These are phyloP conservation scores for Lotmaria passim DNA, from an alignment of 208 protist species.

Conservation along the genomic window DNA sequence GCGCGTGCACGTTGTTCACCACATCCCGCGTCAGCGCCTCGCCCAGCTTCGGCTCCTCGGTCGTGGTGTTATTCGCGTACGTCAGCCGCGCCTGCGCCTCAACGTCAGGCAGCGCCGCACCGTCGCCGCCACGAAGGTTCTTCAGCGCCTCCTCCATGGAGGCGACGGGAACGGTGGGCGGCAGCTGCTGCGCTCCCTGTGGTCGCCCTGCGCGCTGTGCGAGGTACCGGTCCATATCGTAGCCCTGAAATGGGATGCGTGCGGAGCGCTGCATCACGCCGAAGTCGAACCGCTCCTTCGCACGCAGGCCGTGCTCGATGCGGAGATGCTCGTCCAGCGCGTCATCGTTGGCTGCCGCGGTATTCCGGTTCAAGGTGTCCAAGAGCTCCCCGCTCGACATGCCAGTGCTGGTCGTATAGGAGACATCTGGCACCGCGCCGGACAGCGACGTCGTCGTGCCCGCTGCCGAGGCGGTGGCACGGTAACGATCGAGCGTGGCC, in stretches of 20 bases:
- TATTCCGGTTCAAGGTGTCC: slow-evolving; percentile 14
- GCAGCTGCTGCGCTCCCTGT: slow-evolving; percentile 73
- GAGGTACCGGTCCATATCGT: slow-evolving; percentile 81
- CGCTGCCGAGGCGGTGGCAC: slow-evolving; percentile 11
- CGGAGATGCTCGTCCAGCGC: slow-evolving; percentile 65
- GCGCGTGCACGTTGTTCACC: slow-evolving; percentile 41
- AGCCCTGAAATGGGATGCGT: slow-evolving; percentile 77
- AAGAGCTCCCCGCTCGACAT: slow-evolving; percentile 37
- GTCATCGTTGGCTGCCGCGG: slow-evolving; percentile 40
- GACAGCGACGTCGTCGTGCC: neutral
- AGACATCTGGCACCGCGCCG: slow-evolving; percentile 18
- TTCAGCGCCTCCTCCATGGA: slow-evolving; percentile 84
- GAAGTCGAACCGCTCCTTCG: slow-evolving; percentile 86
- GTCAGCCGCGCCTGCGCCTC: slow-evolving; percentile 51
- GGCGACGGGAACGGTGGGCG: slow-evolving; percentile 45
- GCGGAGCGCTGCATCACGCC: slow-evolving; percentile 71
- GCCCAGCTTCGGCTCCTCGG: slow-evolving; percentile 65
- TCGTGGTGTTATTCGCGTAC: slow-evolving; percentile 74
- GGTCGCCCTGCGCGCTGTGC: slow-evolving; percentile 80
- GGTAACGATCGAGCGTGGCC: slow-evolving; percentile 58
- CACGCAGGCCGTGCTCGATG: slow-evolving; percentile 75
- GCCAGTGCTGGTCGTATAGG: slow-evolving; percentile 24
- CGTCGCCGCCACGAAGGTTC: slow-evolving; percentile 45
- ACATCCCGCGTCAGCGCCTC: slow-evolving; percentile 76
- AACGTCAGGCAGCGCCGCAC: slow-evolving; percentile 26